Evolutionary conservation across 495 filamentous ascomycete species (phyloP), one percentile per base, ranked within the genome.

Genomic region (Xylaria grammica): DNA sequence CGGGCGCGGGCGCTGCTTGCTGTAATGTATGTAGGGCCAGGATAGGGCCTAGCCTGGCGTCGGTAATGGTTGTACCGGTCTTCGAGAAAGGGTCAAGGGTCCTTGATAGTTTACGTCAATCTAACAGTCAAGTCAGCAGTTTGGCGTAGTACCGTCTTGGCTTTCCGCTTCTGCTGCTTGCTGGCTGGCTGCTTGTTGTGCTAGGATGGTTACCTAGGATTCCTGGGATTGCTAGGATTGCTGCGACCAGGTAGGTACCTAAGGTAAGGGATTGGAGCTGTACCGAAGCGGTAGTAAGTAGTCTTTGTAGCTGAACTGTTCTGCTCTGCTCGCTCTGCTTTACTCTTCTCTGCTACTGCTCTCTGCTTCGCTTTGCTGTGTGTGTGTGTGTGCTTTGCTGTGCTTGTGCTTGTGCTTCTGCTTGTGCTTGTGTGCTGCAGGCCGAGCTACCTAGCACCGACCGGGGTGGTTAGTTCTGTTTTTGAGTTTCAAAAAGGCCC

Each of bases 281-380:
- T n/a, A n/a, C n/a, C n/a, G n/a, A n/a, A n/a, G n/a, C n/a, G n/a
- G n/a, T n/a, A n/a, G n/a, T n/a, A n/a, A n/a, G n/a, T n/a, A n/a
- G n/a, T n/a, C n/a, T n/a, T n/a, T n/a, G n/a, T n/a, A n/a, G n/a
- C n/a, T n/a, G n/a, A n/a, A n/a, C n/a, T n/a, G n/a, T n/a, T n/a
- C n/a, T n/a, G n/a, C n/a, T n/a, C n/a, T n/a, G n/a, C n/a, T n/a
- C n/a, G n/a, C n/a, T n/a, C n/a, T n/a, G n/a, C n/a, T n/a, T n/a
- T n/a, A 50, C 50, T 30, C 58, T 22, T 27, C 9, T 52, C 42
- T 46, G 34, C 24, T 30, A 29, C 26, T 59, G n/a, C 48, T 62
- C 27, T 24, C 26, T 59, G n/a, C 48, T 62, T 26, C 17, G 58
- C 34, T 49, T 20, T 38, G 45, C 11, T 13, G 48, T 30, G 22